Evolutionary conservation across 2,329 filamentous ascomycete genomes (phyloP).

Genomic region (Cordyceps fumosorosea): DNA sequence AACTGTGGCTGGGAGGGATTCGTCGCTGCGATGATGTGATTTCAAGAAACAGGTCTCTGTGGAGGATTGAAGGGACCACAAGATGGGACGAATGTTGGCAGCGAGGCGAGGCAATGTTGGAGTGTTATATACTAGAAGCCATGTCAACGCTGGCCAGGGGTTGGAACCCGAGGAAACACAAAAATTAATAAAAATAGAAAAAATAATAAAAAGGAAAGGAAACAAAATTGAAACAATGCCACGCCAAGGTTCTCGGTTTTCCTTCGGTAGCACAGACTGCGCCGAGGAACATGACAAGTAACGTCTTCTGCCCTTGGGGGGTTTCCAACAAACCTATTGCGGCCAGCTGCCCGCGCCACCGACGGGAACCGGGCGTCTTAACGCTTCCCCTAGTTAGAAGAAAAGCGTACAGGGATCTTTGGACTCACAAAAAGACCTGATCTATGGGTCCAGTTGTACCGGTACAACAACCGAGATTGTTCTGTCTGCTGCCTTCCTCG

Average conservation of each 20-base stretch:
- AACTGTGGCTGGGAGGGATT: neutral
- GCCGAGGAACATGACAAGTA: constrained; percentile 9
- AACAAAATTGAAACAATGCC: neutral
- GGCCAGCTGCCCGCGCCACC: neutral
- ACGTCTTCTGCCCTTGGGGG: neutral
- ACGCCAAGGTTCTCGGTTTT: neutral
- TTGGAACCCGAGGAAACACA: neutral
- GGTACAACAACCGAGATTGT: neutral
- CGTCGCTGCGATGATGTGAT: neutral
- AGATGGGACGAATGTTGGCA: neutral
- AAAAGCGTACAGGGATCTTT: neutral
- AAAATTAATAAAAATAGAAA: neutral
- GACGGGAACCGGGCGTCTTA: neutral
- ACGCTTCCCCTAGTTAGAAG: neutral
- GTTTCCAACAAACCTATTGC: neutral
- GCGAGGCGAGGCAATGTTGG: neutral
- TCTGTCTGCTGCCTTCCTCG: neutral
- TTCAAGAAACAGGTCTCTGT: neutral
- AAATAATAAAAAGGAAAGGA: neutral
- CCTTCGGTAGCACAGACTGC: neutral
- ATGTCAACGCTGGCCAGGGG: neutral
- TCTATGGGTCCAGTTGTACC: neutral
- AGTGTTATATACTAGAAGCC: neutral
- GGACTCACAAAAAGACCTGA: neutral
- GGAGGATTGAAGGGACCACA: neutral